Conservation (phyloP, 768 basidiomycete species). For the Piloderma croceum region DNA sequence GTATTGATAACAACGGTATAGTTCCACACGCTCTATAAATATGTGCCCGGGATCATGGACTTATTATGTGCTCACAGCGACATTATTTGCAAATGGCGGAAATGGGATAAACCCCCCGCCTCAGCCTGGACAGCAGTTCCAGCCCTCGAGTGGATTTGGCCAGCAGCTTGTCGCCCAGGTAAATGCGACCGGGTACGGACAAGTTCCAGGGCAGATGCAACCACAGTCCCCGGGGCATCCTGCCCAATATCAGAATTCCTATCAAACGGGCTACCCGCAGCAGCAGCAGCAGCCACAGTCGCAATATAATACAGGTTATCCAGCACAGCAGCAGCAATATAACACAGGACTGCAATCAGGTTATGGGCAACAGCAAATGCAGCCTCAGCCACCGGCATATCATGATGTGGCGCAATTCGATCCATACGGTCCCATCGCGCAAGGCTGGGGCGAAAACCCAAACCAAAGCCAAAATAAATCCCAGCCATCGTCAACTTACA, state of each 20-base stretch:
- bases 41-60: too few relatives aligned
- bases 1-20: too few relatives aligned
- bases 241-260: too few relatives aligned
- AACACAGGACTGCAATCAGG: constrained; percentile 14
- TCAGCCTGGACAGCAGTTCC: constrained; percentile 16
- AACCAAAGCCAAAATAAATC: too few relatives aligned
- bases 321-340: constrained; percentile 15
- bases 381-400: constrained; percentile 12
- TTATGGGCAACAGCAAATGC: constrained; percentile 18
- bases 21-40: too few relatives aligned
- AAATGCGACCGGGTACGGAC: background rate
- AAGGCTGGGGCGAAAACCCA: constrained; percentile 14
- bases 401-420: constrained; percentile 36
- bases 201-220: too few relatives aligned
- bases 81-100: constrained; percentile 10
- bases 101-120: constrained; percentile 7
- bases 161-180: background rate
- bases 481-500: constrained; percentile 14
- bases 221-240: too few relatives aligned
- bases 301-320: constrained; percentile 26
- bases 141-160: background rate
- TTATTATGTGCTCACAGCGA: constrained; percentile 4
- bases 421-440: constrained; percentile 23
- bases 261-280: constrained; percentile 14
- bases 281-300: constrained; percentile 24